Conservation (phyloP, 805 yeast genomes). For the Trichomonascus vanleenenianus region DNA sequence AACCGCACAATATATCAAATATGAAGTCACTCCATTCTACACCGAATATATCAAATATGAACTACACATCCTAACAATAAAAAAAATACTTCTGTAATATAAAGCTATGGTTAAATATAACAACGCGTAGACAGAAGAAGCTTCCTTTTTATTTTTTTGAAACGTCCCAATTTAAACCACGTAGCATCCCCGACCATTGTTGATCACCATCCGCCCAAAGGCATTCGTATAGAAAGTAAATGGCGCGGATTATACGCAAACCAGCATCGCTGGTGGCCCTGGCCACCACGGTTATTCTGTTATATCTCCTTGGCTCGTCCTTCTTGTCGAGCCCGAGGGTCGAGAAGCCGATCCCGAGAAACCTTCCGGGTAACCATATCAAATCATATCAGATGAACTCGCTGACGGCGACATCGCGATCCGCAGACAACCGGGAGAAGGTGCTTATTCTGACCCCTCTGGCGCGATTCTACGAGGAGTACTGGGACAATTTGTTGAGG, state of each 20-base stretch:
- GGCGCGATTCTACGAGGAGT: slow-evolving; percentile 74
- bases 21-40: too few species aligned
- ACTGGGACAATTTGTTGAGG: slow-evolving; percentile 77
- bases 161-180: not conserved
- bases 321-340: not conserved
- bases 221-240: not conserved
- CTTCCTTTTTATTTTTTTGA: too few species aligned
- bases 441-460: slow-evolving; percentile 85
- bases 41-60: too few species aligned
- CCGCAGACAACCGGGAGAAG: slow-evolving; percentile 70
- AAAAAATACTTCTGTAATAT: too few species aligned
- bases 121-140: too few species aligned
- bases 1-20: too few species aligned
- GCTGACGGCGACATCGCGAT: slow-evolving; percentile 61
- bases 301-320: not conserved
- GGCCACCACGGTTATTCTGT: not conserved
- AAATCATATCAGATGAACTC: slow-evolving; percentile 77
- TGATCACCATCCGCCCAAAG: not conserved
- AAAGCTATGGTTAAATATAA: too few species aligned
- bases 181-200: not conserved
- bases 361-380: slow-evolving; percentile 14
- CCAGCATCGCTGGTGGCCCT: not conserved
- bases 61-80: too few species aligned
- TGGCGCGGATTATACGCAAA: slow-evolving; percentile 1
- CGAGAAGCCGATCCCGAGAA: slow-evolving; percentile 11